A percentile compares a stretch with the other conserved stretches of the same genome.
phyloP scores from a whole-genome alignment of 2,329 filamentous ascomycete genomes.

The Pezicula rhizophila region DNA sequence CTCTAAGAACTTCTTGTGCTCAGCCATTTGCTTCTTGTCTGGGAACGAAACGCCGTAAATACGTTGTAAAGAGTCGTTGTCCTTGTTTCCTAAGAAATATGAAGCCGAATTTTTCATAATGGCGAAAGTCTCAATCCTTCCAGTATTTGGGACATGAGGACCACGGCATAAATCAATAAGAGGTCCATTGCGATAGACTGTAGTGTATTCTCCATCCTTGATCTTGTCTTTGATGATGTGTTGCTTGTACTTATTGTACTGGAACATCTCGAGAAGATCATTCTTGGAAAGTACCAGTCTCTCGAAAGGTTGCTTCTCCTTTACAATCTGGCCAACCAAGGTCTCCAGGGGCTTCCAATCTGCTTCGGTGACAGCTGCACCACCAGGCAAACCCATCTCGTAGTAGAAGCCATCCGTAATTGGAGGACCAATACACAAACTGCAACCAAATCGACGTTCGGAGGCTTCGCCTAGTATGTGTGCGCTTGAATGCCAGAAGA shows the following conservation, averaged over 20 bases:
- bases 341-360: conserved; percentile 85
- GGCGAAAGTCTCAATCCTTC: conserved; percentile 89
- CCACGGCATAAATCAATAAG: conserved; percentile 94
- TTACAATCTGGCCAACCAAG: conserved; percentile 77
- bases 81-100: conserved; percentile 90
- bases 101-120: conserved; percentile 74
- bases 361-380: conserved; percentile 60
- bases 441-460: conserved; percentile 84
- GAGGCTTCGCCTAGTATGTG: conserved; percentile 94
- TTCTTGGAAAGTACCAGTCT: conserved; percentile 84
- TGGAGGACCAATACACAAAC: conserved; percentile 88
- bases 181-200: conserved; percentile 86
- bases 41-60: conserved; percentile 96
- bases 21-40: conserved; percentile 89
- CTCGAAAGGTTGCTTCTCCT: conserved; percentile 95
- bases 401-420: conserved; percentile 95
- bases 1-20: conserved; percentile 91
- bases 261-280: conserved; percentile 91
- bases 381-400: conserved; percentile 80
- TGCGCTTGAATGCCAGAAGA: conserved; percentile 97
- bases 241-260: conserved; percentile 97
- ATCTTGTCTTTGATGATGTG: conserved; percentile 96
- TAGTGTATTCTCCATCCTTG: conserved; percentile 80
- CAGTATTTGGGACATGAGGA: conserved; percentile 89
- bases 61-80: conserved; percentile 91